A percentile compares a stretch with the other conserved stretches of the same genome.
Conservation (phyloP, 495 filamentous ascomycete species). For the Penicillium steckii region DNA sequence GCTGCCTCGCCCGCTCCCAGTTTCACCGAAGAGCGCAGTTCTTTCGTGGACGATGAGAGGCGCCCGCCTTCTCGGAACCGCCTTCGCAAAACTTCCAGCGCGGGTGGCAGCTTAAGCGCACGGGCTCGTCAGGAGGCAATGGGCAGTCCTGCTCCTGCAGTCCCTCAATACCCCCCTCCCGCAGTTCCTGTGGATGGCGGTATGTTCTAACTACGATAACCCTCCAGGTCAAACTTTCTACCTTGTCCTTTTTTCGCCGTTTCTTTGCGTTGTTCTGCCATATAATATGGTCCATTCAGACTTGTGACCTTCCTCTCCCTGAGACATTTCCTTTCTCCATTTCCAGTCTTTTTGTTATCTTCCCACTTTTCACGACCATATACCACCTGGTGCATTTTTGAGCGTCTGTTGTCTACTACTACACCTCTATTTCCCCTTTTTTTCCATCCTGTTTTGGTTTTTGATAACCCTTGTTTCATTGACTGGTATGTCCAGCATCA, state of each 20-base stretch:
- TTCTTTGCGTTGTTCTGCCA: conserved; percentile 2
- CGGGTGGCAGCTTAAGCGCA: conserved; percentile 41
- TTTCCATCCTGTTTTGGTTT: conserved; percentile 4
- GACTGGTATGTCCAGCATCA: not conserved
- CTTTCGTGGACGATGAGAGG: conserved; percentile 53
- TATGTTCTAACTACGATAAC: conserved; percentile 37
- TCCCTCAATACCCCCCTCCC: conserved; percentile 39
- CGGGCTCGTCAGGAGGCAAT: conserved; percentile 43
- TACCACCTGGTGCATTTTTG: conserved; percentile 29
- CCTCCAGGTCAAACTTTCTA: not conserved
- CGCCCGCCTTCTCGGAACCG: conserved; percentile 42
- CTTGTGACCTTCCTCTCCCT: conserved; percentile 6
- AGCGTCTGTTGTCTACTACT: conserved; percentile 16
- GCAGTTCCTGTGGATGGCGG: conserved; percentile 41
- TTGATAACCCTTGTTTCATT: not conserved
- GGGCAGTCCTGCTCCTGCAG: conserved; percentile 30
- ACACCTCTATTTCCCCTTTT: conserved; percentile 16
- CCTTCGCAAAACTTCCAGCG: conserved; percentile 54
- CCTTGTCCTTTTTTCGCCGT: conserved; percentile 7
- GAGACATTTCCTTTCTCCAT: conserved; percentile 23
- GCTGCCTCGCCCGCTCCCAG: conserved; percentile 25
- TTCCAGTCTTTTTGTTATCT: conserved; percentile 16
- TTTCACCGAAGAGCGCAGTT: conserved; percentile 43
- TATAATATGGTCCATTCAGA: not conserved
- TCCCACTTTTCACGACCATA: conserved; percentile 23